phyloP scores from a whole-genome alignment of 495 filamentous ascomycete genomes.

The Trichoderma orchidacearum region DNA sequence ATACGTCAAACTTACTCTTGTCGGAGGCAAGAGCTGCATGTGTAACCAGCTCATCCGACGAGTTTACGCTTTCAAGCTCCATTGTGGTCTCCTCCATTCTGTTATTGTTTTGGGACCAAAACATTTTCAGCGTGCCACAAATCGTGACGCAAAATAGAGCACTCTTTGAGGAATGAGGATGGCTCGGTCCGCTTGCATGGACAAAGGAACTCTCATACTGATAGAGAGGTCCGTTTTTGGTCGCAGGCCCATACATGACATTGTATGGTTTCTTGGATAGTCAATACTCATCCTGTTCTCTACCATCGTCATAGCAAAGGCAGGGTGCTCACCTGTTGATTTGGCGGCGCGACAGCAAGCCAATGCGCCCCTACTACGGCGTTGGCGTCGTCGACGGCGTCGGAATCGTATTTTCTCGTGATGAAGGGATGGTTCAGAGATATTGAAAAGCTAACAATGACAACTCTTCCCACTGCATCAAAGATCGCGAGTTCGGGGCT shows the following conservation, averaged over 20 bases:
- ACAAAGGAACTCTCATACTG: conserved; percentile 30
- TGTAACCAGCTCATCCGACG: conserved; percentile 57
- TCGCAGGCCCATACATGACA: conserved; percentile 28
- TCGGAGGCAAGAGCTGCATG: conserved; percentile 71
- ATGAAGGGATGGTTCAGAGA: conserved; percentile 52
- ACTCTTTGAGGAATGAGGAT: conserved; percentile 50
- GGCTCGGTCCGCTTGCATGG: conserved; percentile 49
- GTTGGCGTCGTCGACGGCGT: conserved; percentile 55
- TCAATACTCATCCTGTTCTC: background rate
- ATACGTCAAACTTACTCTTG: conserved; percentile 33
- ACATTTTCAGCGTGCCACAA: conserved; percentile 51
- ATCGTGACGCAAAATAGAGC: conserved; percentile 59
- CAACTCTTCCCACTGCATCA: conserved; percentile 59
- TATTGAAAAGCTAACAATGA: conserved; percentile 47
- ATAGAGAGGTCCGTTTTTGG: conserved; percentile 27
- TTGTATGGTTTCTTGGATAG: conserved; percentile 4
- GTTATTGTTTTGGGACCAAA: conserved; percentile 53
- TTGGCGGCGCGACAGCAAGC: conserved; percentile 38
- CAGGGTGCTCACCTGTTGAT: background rate
- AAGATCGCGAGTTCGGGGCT: conserved; percentile 59
- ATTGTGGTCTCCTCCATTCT: conserved; percentile 52
- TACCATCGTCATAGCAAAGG: too few species aligned
- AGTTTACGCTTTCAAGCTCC: conserved; percentile 55
- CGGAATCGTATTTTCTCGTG: conserved; percentile 38
- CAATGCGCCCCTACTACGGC: conserved; percentile 76